These are phyloP conservation scores for Herpetospermum pedunculosum DNA, from an alignment of 306 rosid species.

Conservation along the genomic window DNA sequence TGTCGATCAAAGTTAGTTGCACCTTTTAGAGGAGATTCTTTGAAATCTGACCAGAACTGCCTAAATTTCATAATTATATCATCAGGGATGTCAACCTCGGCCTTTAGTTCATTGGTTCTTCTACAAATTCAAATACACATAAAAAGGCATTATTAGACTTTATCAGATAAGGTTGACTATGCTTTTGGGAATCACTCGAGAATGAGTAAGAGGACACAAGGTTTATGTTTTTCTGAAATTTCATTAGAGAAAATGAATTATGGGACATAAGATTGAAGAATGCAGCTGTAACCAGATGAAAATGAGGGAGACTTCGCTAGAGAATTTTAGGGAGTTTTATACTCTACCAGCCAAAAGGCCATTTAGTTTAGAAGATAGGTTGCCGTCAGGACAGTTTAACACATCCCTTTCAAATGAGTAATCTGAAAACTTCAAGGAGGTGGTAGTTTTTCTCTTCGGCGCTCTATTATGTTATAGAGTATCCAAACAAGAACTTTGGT, in stretches of 20 bases:
- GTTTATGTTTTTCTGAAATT: not conserved
- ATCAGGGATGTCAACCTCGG: conserved; percentile 58
- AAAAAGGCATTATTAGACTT: not conserved
- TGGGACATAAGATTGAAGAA: not conserved
- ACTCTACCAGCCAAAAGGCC: not conserved
- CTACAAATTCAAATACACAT: conserved; percentile 19
- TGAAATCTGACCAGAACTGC: conserved; percentile 61
- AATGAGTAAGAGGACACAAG: not conserved
- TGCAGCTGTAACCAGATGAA: not conserved
- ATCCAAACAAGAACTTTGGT: too few species aligned
- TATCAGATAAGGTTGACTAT: not conserved
- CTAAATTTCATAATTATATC: conserved; percentile 45
- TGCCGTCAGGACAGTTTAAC: not conserved
- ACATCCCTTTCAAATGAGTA: too few species aligned
- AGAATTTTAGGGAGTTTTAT: not conserved
- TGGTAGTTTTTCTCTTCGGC: too few species aligned
- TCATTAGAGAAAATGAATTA: not conserved
- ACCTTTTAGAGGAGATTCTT: conserved; percentile 82
- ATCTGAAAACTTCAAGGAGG: too few species aligned
- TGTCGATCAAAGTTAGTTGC: not conserved
- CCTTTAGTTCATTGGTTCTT: conserved; percentile 79
- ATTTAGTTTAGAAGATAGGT: not conserved
- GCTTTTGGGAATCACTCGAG: not conserved
- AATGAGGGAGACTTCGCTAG: not conserved
- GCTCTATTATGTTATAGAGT: too few species aligned